Percentiles rank a stretch among this genome's conserved stretches.
These are phyloP conservation scores for Coelastrella sp. DNA, from an alignment of 139 green algal species.

Conservation along the genomic window DNA sequence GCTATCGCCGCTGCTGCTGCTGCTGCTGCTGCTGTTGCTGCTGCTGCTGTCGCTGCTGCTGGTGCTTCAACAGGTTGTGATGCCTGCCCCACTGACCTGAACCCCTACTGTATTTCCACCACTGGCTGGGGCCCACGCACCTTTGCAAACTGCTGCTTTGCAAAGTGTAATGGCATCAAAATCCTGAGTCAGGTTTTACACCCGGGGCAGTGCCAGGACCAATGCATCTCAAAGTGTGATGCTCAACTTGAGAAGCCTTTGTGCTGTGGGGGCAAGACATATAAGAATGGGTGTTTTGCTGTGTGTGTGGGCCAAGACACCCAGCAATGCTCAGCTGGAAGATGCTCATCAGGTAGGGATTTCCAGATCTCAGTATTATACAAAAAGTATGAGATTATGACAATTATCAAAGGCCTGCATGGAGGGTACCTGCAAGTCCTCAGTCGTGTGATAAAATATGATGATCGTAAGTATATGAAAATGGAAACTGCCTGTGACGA, in stretches of 20 bases:
- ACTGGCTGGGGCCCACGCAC: background rate
- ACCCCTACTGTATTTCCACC: constrained; percentile 27
- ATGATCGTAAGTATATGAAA: too few relatives aligned
- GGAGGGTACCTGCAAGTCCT: too few relatives aligned
- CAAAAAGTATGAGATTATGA: too few relatives aligned
- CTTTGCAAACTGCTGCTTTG: constrained; percentile 50
- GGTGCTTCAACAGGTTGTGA: background rate
- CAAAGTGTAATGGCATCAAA: constrained; percentile 20
- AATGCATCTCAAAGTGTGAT: background rate
- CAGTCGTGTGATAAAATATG: too few relatives aligned
- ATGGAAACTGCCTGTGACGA: too few relatives aligned
- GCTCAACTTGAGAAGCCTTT: background rate
- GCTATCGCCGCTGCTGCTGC: background rate
- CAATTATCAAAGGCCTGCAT: too few relatives aligned
- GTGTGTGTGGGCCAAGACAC: constrained; percentile 7
- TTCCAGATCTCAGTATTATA: too few relatives aligned
- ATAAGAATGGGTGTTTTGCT: constrained; percentile 33
- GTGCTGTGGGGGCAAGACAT: constrained; percentile 24
- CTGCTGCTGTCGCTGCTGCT: background rate
- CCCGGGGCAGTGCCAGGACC: background rate
- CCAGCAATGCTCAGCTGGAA: background rate
- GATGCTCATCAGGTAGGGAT: background rate
- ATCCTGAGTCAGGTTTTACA: constrained; percentile 14
- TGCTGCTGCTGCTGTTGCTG: background rate
- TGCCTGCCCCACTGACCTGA: background rate